Conservation (phyloP, 768 basidiomycete species). For the Pleurotus eryngii region DNA sequence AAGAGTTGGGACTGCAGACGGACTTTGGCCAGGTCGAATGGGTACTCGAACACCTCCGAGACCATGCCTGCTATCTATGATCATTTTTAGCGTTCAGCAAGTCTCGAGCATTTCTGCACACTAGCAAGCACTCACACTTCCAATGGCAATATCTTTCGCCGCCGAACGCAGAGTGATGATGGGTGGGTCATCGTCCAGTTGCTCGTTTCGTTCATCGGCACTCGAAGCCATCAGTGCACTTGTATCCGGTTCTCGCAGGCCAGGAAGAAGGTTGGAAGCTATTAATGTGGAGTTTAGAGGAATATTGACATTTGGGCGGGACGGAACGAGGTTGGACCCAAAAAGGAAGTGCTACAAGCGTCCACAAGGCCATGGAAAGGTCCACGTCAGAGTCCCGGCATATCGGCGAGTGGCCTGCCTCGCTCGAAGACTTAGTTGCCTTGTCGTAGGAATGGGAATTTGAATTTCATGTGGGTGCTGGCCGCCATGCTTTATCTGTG, state of each 20-base stretch:
- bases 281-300: too few species aligned
- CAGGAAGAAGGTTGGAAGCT: too few species aligned
- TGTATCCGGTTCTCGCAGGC: background rate
- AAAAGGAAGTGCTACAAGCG: too few species aligned
- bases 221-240: slow-evolving; percentile 10
- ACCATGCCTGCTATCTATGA: slow-evolving; percentile 81
- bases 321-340: too few species aligned
- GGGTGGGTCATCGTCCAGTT: slow-evolving; percentile 12
- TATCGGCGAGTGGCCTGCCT: too few species aligned
- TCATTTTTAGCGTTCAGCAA: background rate
- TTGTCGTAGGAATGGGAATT: too few species aligned
- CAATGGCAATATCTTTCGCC: slow-evolving; percentile 52
- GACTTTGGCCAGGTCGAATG: slow-evolving; percentile 94
- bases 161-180: slow-evolving; percentile 22
- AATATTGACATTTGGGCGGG: too few species aligned
- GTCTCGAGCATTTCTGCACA: background rate
- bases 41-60: slow-evolving; percentile 85
- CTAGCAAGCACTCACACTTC: slow-evolving; percentile 44
- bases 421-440: too few species aligned
- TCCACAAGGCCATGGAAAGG: too few species aligned
- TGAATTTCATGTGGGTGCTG: too few species aligned
- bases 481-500: too few species aligned
- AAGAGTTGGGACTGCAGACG: slow-evolving; percentile 89
- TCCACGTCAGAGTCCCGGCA: too few species aligned
- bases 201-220: slow-evolving; percentile 12